Base-by-base conservation (phyloP, 345 rosid species). In the Pistacia atlantica region DNA sequence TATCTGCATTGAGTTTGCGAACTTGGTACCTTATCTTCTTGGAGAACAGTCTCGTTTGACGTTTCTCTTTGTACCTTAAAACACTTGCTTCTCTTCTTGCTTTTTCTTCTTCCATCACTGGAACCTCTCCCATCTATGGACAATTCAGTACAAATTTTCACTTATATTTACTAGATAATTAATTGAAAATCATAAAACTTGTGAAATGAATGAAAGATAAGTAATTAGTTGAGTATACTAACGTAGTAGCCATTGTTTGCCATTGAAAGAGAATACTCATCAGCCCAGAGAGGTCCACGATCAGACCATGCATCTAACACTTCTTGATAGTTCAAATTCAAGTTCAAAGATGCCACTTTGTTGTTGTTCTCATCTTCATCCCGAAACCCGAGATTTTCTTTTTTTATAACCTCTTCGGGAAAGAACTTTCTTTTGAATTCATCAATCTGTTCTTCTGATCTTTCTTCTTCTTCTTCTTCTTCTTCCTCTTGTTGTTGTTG, bases 21-120 rank as follows among this genome's bases (percentile, higher is more conserved):
- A 90, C 92, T 84, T 90, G 89, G 67, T 92, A 92, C 71, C 95
- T 88, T 84, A 92, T 92, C 91, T 85, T 89, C 87, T 92, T 91
- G 57, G 90, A 89, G 86, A 92, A 91, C 79, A 91, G 82, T 57
- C 97, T 86, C 8, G 75, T 78, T 59, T 82, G 93, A 17, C 92
- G 84, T 78, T 92, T 91, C 89, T 91, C 97, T 83, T 84, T 92
- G 89, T 88, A 92, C 66, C 93, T 85, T 14, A 92, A 73, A 22
- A 89, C 95, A 82, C 97, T 88, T 12, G 97, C 95, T 86, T 91
- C 92, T 78, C 93, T 89, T 83, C 87, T 86, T 78, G 59, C 71
- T 83, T 83, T 85, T n/a, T 85, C 92, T 75, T 87, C 92, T 78
- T 89, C 93, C 89, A 87, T 86, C 80, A 87, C 88, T 4, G 89